Conservation (phyloP, 768 basidiomycete genomes). For the Solioccasus polychromus region DNA sequence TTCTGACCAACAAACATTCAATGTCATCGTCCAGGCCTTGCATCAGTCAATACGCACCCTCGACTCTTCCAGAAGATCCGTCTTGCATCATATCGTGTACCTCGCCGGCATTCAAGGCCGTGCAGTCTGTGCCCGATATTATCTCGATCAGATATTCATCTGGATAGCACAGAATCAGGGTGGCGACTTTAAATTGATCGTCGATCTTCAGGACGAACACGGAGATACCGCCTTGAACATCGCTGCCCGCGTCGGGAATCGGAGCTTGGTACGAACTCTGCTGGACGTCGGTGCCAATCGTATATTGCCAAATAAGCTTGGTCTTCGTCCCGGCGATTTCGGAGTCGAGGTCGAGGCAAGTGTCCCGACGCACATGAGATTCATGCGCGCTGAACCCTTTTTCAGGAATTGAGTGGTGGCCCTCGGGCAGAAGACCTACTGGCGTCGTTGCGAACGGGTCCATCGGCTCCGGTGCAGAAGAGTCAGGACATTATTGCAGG, state of each 20-base stretch:
- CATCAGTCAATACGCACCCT: constrained; percentile 80
- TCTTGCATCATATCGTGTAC: constrained; percentile 88
- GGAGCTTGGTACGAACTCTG: constrained; percentile 79
- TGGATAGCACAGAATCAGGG: constrained; percentile 79
- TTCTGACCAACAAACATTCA: constrained; percentile 75
- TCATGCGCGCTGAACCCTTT: neutral
- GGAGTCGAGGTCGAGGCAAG: constrained; percentile 89
- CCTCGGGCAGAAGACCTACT: constrained; percentile 79
- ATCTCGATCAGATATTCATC: constrained; percentile 84
- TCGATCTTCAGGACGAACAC: constrained; percentile 91
- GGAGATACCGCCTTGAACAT: constrained; percentile 97
- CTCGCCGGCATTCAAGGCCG: constrained; percentile 91
- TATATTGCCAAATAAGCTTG: constrained; percentile 86
- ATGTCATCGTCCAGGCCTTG: constrained; percentile 58
- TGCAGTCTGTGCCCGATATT: constrained; percentile 80
- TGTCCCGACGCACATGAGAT: constrained; percentile 1
- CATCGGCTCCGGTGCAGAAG: constrained; percentile 78
- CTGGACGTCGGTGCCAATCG: constrained; percentile 93
- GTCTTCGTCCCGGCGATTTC: constrained; percentile 90
- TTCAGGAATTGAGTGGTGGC: constrained; percentile 66
- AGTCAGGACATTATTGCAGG: constrained; percentile 85
- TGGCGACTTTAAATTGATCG: constrained; percentile 73
- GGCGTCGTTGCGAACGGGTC: constrained; percentile 66
- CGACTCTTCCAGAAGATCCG: constrained; percentile 80
- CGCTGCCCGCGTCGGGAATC: constrained; percentile 90